Evolutionary conservation across 495 filamentous ascomycete species (phyloP).

Genomic region (Thermochaetoides thermophila): DNA sequence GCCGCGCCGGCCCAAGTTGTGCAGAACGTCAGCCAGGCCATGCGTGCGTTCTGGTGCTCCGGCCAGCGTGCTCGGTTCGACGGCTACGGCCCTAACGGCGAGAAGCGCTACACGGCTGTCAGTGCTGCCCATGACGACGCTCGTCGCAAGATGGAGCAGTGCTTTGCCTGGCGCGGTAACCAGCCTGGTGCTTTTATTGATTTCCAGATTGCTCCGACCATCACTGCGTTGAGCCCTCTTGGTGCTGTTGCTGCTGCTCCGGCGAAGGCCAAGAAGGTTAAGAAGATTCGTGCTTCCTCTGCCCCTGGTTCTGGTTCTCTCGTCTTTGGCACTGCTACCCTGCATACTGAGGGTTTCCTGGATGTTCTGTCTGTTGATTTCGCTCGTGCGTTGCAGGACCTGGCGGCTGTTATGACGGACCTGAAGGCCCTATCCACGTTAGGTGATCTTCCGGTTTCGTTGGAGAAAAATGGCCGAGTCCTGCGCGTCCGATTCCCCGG

Average conservation of each 20-base stretch:
- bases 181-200: constrained; percentile 68
- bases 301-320: too few species aligned
- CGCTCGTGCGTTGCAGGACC: constrained; percentile 68
- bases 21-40: constrained; percentile 82
- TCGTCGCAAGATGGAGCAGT: constrained; percentile 37
- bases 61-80: constrained; percentile 78
- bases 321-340: constrained; percentile 37
- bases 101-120: constrained; percentile 62
- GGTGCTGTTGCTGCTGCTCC: constrained; percentile 23
- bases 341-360: constrained; percentile 68
- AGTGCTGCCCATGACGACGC: constrained; percentile 56
- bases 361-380: constrained; percentile 80
- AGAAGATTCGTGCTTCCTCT: too few species aligned
- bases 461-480: constrained; percentile 41
- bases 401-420: constrained; percentile 66
- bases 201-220: constrained; percentile 72
- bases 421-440: constrained; percentile 58
- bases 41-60: constrained; percentile 77
- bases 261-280: too few species aligned
- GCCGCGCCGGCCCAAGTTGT: constrained; percentile 77
- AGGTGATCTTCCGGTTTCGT: constrained; percentile 67
- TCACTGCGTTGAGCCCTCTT: constrained; percentile 64
- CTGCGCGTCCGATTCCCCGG: constrained; percentile 81
- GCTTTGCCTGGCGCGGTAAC: constrained; percentile 27
- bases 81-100: constrained; percentile 51